Evolutionary conservation across 805 yeast species (phyloP).

Genomic region (Yarrowia hollandica): DNA sequence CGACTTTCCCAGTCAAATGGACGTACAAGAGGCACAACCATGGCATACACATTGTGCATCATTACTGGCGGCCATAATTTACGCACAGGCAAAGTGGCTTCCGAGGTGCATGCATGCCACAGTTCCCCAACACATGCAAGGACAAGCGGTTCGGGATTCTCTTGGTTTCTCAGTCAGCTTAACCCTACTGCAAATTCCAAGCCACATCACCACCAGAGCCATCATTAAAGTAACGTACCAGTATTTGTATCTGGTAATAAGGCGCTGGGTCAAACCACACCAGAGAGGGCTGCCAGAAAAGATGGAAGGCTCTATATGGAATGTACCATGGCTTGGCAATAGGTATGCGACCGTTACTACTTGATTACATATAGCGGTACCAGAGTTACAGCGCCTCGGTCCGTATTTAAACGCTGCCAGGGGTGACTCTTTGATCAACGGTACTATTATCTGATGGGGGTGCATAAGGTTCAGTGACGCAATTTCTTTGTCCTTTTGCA

Average conservation of each 20-base stretch:
- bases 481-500: slow-evolving; percentile 14
- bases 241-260: no score
- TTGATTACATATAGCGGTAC: neutral
- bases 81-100: neutral
- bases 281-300: no score
- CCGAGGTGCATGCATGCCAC: neutral
- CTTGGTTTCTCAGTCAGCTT: neutral
- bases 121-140: neutral
- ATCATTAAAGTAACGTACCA: no score
- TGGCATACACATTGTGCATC: no score
- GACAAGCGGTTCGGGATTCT: neutral
- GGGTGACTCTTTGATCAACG: slow-evolving; percentile 7
- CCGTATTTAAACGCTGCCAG: neutral
- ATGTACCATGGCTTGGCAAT: neutral
- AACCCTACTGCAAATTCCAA: neutral
- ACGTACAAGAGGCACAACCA: no score
- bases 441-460: slow-evolving; percentile 7
- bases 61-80: no score
- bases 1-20: no score
- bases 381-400: slow-evolving; percentile 19
- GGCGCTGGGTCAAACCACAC: no score
- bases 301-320: no score
- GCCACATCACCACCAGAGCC: neutral
- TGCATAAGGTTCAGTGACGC: slow-evolving; percentile 22
- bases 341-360: neutral